Base-by-base conservation (phyloP, 441 rosid genomes). In the Rhodomyrtus psidioides region DNA sequence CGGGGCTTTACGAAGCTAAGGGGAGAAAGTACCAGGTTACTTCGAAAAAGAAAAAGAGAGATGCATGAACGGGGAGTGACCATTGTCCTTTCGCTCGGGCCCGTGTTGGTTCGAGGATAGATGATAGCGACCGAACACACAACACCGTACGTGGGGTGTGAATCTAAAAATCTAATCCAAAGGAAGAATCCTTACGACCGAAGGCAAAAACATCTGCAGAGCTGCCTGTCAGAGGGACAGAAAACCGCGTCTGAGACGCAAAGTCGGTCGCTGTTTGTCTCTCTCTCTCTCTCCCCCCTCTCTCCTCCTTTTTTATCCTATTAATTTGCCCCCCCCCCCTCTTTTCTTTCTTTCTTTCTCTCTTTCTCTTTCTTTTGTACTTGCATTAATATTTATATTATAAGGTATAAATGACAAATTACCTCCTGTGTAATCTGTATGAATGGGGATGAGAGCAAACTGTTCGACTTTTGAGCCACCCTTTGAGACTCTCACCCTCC, bases 391-490 rank as follows among this genome's bases (percentile, higher is more conserved):
- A n/a, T n/a, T n/a, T n/a, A n/a, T n/a, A 24, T 57, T 53, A 17
- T 49, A 44, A 42, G 85, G 46, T 39, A 9, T 10, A 83, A 55
- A 53, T 58, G 6, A 59, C 27, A n/a, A 60, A 44, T 17, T 28
- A 53, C 26, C 56, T 58, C 44, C 39, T 13, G 53, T n/a, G 55
- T n/a, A 44, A 59, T 30, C 26, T 9, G 21, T 27, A 34, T 34
- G 23, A 34, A 76, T 82, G 84, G 13, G 55, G 27, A 57, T 55
- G 57, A 2, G 34, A n/a, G 24, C 59, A 54, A 88, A 74, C 86
- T 83, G 91, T 85, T 91, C 91, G 91, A 88, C 57, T 86, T 87
- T 89, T 90, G 90, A 87, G 93, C 92, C 91, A 86, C 86, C 88
- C 91, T 86, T 90, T 58, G 59, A 10, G 88, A 55, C 56, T 51